Evolutionary conservation across 495 filamentous ascomycete species (phyloP).

Genomic region (Penicillium ochrochloron): DNA sequence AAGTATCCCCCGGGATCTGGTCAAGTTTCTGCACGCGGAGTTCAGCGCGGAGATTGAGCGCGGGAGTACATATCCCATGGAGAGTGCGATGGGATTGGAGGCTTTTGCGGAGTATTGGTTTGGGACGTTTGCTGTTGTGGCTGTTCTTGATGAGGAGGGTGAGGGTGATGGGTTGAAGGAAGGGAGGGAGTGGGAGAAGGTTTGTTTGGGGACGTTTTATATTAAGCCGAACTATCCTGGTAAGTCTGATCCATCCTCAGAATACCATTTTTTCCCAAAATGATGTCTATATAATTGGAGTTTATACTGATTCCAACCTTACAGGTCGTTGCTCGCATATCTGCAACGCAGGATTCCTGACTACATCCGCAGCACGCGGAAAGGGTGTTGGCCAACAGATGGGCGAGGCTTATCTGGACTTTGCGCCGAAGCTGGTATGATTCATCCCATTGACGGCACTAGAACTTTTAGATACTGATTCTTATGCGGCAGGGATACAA

Average conservation of each 20-base stretch:
- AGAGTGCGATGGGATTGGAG: conserved; percentile 69
- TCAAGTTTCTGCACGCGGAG: conserved; percentile 77
- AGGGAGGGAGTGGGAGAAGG: conserved; percentile 75
- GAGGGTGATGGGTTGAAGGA: conserved; percentile 33
- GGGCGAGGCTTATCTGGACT: conserved; percentile 90
- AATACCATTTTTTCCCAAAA: too few relatives aligned
- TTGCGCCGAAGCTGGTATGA: conserved; percentile 83
- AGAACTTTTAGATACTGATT: not conserved
- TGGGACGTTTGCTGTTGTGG: conserved; percentile 87
- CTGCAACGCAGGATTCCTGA: conserved; percentile 93
- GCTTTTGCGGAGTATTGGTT: conserved; percentile 91
- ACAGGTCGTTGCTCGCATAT: conserved; percentile 67
- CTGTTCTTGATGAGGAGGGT: conserved; percentile 68
- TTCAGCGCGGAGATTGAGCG: conserved; percentile 88
- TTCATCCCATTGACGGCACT: not conserved
- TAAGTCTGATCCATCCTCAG: conserved; percentile 48
- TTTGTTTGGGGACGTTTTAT: conserved; percentile 94
- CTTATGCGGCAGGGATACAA: conserved; percentile 69
- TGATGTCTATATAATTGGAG: too few relatives aligned
- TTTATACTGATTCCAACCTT: conserved; percentile 18
- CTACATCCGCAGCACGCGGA: conserved; percentile 81
- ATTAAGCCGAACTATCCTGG: conserved; percentile 98
- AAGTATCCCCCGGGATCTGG: conserved; percentile 53
- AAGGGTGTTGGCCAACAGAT: conserved; percentile 86
- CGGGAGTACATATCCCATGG: conserved; percentile 94